phyloP scores from a whole-genome alignment of 2,329 filamentous ascomycete species.

The Penicillium aurantiogriseum region DNA sequence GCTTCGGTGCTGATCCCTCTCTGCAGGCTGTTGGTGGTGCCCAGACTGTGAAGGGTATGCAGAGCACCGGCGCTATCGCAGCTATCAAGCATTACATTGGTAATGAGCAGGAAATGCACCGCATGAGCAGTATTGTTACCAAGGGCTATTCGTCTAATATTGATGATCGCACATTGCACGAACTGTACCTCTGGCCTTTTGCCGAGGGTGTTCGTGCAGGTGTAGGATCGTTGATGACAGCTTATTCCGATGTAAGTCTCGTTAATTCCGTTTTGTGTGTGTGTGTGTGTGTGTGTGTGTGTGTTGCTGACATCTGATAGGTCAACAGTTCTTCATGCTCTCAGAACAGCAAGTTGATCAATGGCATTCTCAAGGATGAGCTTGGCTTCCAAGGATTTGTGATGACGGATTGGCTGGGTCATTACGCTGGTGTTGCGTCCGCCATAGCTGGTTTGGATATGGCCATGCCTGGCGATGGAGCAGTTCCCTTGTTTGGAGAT shows the following conservation, averaged over 20 bases:
- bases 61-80: conserved; percentile 57
- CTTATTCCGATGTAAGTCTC: conserved; percentile 42
- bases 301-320: conserved; percentile 28
- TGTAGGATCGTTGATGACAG: conserved; percentile 47
- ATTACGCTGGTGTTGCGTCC: conserved; percentile 59
- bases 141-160: conserved; percentile 49
- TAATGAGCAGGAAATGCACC: conserved; percentile 47
- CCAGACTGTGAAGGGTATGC: conserved; percentile 57
- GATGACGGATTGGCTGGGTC: conserved; percentile 68
- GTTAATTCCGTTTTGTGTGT: not conserved
- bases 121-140: conserved; percentile 48
- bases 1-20: conserved; percentile 68
- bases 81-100: conserved; percentile 59
- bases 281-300: not conserved
- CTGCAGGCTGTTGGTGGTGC: conserved; percentile 56
- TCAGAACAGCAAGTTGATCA: conserved; percentile 67
- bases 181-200: conserved; percentile 51
- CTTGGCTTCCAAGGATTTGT: conserved; percentile 70
- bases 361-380: conserved; percentile 70
- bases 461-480: conserved; percentile 65
- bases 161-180: conserved; percentile 51
- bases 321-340: conserved; percentile 66
- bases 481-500: conserved; percentile 52
- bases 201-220: conserved; percentile 50
- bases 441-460: conserved; percentile 66